Evolutionary conservation across 257 asterid species (phyloP).

Genomic region (Parsonsia alboflavescens): DNA sequence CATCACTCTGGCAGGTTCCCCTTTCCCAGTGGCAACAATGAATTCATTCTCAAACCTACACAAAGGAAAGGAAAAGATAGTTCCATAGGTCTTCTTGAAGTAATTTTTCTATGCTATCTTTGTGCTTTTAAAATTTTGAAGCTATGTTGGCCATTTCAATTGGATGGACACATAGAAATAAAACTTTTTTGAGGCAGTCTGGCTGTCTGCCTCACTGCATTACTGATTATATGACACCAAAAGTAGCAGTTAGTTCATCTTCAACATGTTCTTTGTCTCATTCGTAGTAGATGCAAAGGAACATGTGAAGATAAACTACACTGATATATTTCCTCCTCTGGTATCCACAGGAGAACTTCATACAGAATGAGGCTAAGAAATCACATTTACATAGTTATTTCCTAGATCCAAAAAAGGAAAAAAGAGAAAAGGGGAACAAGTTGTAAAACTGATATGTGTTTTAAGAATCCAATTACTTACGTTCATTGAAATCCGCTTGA

Average conservation of each 20-base stretch:
- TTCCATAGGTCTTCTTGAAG: neutral
- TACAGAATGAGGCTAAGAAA: neutral
- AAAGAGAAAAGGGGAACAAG: neutral
- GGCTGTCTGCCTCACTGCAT: neutral
- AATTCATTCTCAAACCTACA: conserved; percentile 51
- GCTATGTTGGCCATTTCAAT: neutral
- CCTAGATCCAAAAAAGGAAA: neutral
- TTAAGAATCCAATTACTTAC: no score
- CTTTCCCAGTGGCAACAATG: conserved; percentile 63
- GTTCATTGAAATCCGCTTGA: neutral
- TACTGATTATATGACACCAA: neutral
- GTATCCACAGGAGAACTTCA: neutral
- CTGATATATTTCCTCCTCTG: neutral
- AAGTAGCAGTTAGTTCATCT: neutral
- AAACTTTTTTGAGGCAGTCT: neutral
- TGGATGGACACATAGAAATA: neutral
- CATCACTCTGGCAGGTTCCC: conserved; percentile 62
- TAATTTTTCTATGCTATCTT: neutral
- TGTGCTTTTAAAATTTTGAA: neutral
- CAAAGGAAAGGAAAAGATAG: neutral
- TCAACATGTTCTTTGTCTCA: neutral
- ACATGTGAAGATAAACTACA: neutral
- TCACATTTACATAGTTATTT: no score
- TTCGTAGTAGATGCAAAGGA: neutral
- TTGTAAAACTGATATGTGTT: neutral